These are phyloP conservation scores for Arthrobotrys entomopaga DNA, from an alignment of 2,329 filamentous ascomycete genomes.

Conservation along the genomic window DNA sequence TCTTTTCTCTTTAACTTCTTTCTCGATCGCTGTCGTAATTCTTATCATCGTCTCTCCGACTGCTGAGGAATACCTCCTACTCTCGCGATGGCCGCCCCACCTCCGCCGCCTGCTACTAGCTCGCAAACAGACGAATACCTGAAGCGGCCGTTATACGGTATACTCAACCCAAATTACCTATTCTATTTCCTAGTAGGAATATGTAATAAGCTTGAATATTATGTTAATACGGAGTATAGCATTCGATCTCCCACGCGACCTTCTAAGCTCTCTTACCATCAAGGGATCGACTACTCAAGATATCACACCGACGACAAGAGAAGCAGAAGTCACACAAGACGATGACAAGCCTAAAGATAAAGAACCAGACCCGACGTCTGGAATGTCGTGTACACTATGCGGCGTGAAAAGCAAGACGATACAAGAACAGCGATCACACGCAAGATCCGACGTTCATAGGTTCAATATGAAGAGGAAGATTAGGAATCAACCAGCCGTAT, in stretches of 20 bases:
- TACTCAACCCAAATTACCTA: not conserved
- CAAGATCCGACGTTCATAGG: slow-evolving; percentile 87
- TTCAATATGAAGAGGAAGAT: slow-evolving; percentile 96
- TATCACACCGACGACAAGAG: slow-evolving; percentile 42
- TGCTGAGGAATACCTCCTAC: slow-evolving; percentile 24
- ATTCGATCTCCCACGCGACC: slow-evolving; percentile 81
- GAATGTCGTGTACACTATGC: slow-evolving; percentile 85
- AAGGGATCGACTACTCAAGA: slow-evolving; percentile 64
- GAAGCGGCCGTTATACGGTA: slow-evolving; percentile 63
- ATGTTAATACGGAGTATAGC: slow-evolving; percentile 66
- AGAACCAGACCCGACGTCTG: slow-evolving; percentile 61
- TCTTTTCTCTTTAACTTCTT: slow-evolving; percentile 11
- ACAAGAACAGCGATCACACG: slow-evolving; percentile 83
- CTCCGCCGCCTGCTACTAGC: slow-evolving; percentile 41
- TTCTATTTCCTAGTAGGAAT: not conserved
- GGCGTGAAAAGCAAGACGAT: slow-evolving; percentile 75
- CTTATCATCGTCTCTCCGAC: slow-evolving; percentile 23
- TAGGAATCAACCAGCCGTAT: slow-evolving; percentile 75
- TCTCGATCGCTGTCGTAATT: slow-evolving; percentile 30
- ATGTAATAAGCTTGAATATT: slow-evolving; percentile 28
- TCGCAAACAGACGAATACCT: slow-evolving; percentile 61
- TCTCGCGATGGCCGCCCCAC: slow-evolving; percentile 48
- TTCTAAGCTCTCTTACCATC: slow-evolving; percentile 74
- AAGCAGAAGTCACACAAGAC: slow-evolving; percentile 58
- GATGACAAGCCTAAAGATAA: slow-evolving; percentile 57